Conservation (phyloP, 1,284 basidiomycete genomes). For the Hemileia vastatrix region DNA sequence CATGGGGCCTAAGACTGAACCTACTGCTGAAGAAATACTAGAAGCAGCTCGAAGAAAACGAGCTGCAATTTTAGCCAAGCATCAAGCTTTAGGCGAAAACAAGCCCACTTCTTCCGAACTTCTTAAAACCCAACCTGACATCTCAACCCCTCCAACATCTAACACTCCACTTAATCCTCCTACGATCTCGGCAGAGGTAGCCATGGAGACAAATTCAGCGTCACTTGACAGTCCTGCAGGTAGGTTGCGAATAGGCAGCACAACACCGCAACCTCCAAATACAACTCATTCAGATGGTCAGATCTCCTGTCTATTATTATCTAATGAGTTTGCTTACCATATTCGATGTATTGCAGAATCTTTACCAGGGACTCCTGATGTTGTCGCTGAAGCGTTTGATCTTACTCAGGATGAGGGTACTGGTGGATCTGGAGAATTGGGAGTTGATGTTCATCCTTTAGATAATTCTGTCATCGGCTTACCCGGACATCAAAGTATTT, state of each 20-base stretch:
- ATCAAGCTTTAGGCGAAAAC: no score
- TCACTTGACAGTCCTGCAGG: conserved; percentile 8
- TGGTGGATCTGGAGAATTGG: neutral
- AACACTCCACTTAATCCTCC: neutral
- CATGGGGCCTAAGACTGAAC: neutral
- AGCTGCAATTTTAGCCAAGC: conserved; percentile 24
- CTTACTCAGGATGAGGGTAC: conserved; percentile 19
- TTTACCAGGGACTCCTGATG: conserved; percentile 15
- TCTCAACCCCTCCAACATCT: neutral
- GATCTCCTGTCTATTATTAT: conserved; percentile 9
- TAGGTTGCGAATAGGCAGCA: conserved; percentile 13
- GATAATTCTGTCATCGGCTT: conserved; percentile 11
- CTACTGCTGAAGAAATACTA: conserved; percentile 20
- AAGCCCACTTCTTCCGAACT: neutral
- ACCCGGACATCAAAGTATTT: conserved; percentile 49
- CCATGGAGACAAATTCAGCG: neutral
- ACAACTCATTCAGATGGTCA: conserved; percentile 9
- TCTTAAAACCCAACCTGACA: conserved; percentile 1
- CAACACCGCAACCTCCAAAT: conserved; percentile 20
- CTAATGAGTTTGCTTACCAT: neutral
- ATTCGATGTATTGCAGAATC: neutral
- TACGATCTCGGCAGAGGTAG: no score
- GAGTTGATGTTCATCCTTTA: conserved; percentile 14
- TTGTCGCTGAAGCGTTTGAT: conserved; percentile 15
- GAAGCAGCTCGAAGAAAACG: conserved; percentile 25